Evolutionary conservation across 768 basidiomycete species (phyloP), one percentile per base, ranked within the genome.

Genomic region (Mycena amicta): DNA sequence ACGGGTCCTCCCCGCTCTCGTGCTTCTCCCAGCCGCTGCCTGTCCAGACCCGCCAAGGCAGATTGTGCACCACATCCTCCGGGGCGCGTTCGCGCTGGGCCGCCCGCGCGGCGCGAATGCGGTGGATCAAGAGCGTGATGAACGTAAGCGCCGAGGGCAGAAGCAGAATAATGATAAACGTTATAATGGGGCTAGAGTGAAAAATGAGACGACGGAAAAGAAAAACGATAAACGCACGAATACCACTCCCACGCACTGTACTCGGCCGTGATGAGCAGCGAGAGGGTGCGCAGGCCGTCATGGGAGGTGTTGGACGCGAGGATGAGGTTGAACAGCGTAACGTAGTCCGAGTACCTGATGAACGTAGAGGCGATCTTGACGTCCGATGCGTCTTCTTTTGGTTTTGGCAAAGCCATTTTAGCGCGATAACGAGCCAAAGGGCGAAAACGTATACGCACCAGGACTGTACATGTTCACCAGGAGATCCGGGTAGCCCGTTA

Each of bases 381-480:
- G 68, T 94, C 91, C 23, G 89, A 88, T 2, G 95, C 84, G 68
- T 96, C 94, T 67, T 85, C 94, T 92, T 69, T 27, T 56, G 47
- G 41, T 20, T 45, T 45, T 54, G 52, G 61, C 56, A 50, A 58
- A 37, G 29, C 53, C 25, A 61, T 8, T 45, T 45, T 43, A 57
- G 56, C 46, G 25, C 43, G 12, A 31, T 55, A 50, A 5, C 60
- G 23, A 41, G 40, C 58, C 52, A 22, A 50, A 50, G 27, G n/a
- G n/a, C 18, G 33, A 37, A 47, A 52, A 37, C 25, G 31, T 46
- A 68, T 58, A 68, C 81, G 53, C 50, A 91, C 95, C 90, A 73
- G 90, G 91, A 71, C 89, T 92, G 74, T 91, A 97, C 92, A 97
- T 95, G 66, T 90, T 93, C 52, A 95, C 82, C 60, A 97, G 78